Evolutionary conservation across 768 basidiomycete species (phyloP), one percentile per base, ranked within the genome.

Genomic region (Trametes punicea): DNA sequence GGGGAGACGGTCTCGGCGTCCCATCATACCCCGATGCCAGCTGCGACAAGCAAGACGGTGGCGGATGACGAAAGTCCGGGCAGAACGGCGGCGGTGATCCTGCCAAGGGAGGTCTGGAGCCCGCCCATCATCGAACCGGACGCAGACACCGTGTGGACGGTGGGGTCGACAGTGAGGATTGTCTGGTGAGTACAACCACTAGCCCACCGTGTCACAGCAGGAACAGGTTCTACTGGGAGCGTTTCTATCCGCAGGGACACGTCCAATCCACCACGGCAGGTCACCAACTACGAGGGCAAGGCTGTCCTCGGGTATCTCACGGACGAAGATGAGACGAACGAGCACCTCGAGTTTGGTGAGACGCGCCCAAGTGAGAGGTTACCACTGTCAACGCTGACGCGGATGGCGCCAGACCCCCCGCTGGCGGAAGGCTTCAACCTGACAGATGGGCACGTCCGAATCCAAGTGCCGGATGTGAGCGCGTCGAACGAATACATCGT

Each of bases 371-470:
- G n/a, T 48, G 20, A 47, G 42, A 18, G 23, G 46, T 25, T 6
- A 29, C 18, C 11, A 34, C 39, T 20, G 27, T 16, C 1, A 26
- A 15, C 30, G 18, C 49, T 53, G 25, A n/a, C 25, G 41, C 25
- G 30, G 51, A 45, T 51, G 45, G 46, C 56, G 42, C 20, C n/a
- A 89, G 87, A 74, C 0, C 41, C 77, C 30, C 86, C 86, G 13
- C 75, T 90, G 54, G 86, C 83, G 2, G 40, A 75, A 18, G 70
- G 73, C 23, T 81, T 90, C 69, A 74, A 77, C 30, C 72, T 90
- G 45, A 71, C 68, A 15, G 68, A 70, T 16, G 87, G 85, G 20
- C 62, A 68, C 16, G 79, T 80, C 8, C 29, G 73, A 13, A 63
- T 89, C 52, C 75, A 68, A 0, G 82, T 89, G 20, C 87, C 87